A percentile compares a stretch with the other conserved stretches of the same genome.
These are phyloP conservation scores for Tripterygium wilfordii DNA, from an alignment of 177 flowering plant species.

Conservation along the genomic window DNA sequence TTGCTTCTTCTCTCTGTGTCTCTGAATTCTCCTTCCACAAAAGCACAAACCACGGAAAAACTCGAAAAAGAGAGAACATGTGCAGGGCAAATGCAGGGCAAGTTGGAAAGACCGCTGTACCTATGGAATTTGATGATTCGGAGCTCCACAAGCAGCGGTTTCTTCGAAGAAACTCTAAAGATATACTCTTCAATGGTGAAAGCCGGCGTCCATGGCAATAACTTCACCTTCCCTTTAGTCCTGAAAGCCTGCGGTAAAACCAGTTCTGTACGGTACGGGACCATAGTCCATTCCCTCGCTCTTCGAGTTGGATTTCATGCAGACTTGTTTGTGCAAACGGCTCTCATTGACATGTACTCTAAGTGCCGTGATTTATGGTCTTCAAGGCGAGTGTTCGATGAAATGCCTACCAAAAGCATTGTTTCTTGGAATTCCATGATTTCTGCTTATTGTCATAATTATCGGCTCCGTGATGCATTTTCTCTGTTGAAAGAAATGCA, in stretches of 20 bases:
- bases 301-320: slow-evolving; percentile 20
- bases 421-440: slow-evolving; percentile 35
- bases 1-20: too few species aligned
- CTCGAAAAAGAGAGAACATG: too few species aligned
- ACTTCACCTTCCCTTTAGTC: slow-evolving; percentile 30
- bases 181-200: slow-evolving; percentile 24
- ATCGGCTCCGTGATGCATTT: slow-evolving; percentile 13
- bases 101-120: slow-evolving; percentile 10
- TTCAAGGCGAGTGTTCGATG: slow-evolving; percentile 31
- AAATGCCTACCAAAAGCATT: slow-evolving; percentile 25
- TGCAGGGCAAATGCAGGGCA: too few species aligned
- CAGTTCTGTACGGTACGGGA: slow-evolving; percentile 10
- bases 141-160: slow-evolving; percentile 16
- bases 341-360: slow-evolving; percentile 24
- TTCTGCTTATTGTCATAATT: slow-evolving; percentile 21
- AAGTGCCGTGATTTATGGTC: slow-evolving; percentile 13
- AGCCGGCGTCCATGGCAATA: slow-evolving; percentile 21
- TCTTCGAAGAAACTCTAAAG: slow-evolving; percentile 15
- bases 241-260: slow-evolving; percentile 28
- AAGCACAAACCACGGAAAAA: too few species aligned
- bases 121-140: slow-evolving; percentile 32
- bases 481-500: slow-evolving; percentile 22
- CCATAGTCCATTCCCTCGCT: slow-evolving; percentile 24
- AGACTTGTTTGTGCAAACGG: slow-evolving; percentile 27
- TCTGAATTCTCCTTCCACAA: too few species aligned